Evolutionary conservation across 495 filamentous ascomycete species (phyloP).

Genomic region (Rhypophila decipiens): DNA sequence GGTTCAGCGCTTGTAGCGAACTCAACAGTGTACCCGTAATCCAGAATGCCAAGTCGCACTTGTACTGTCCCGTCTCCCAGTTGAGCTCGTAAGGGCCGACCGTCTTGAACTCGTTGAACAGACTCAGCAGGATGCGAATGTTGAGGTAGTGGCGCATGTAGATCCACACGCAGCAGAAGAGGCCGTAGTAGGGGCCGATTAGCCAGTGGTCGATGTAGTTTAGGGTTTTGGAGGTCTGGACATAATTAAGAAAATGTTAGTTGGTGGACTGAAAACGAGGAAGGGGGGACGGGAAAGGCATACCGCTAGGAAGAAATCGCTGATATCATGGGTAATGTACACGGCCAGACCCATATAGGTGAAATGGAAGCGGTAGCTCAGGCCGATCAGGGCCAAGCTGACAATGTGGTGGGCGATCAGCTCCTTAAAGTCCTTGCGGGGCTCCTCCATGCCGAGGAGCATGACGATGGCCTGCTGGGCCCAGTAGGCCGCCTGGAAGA

Average conservation of each 20-base stretch:
- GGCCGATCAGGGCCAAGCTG: conserved; percentile 75
- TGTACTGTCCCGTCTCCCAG: conserved; percentile 81
- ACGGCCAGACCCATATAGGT: conserved; percentile 96
- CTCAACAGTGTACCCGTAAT: conserved; percentile 68
- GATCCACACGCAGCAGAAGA: conserved; percentile 81
- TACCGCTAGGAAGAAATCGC: conserved; percentile 95
- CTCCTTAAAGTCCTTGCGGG: conserved; percentile 93
- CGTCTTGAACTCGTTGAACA: conserved; percentile 81
- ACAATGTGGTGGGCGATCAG: conserved; percentile 92
- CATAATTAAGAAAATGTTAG: too few relatives aligned
- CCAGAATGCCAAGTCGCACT: conserved; percentile 67
- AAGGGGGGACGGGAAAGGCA: conserved; percentile 22
- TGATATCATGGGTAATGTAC: conserved; percentile 94
- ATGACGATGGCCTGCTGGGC: conserved; percentile 91
- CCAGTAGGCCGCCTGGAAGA: conserved; percentile 96
- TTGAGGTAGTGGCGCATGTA: conserved; percentile 93
- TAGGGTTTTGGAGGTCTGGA: conserved; percentile 82
- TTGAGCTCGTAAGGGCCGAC: conserved; percentile 83
- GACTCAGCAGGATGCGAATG: conserved; percentile 75
- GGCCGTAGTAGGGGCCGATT: conserved; percentile 72
- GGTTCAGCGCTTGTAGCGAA: conserved; percentile 69
- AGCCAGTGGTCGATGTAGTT: conserved; percentile 83
- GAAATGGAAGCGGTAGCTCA: conserved; percentile 97
- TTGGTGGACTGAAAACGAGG: not conserved
- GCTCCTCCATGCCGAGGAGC: conserved; percentile 85